Base-by-base conservation (phyloP, 805 yeast genomes). In the Torulaspora indica region DNA sequence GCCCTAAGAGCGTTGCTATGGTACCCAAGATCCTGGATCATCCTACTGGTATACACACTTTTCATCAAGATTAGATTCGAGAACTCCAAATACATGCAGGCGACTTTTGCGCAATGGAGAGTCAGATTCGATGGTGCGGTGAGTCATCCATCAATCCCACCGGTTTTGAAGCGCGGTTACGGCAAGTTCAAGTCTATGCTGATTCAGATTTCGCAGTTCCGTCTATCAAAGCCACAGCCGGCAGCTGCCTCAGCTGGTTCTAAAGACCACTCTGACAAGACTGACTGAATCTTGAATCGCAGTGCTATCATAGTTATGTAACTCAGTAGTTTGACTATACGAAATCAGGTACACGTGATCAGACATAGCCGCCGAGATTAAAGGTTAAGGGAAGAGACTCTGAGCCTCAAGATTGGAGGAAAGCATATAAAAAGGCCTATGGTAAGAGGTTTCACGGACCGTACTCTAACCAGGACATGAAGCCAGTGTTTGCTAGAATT, bases 31-130 rank as follows among this genome's bases (percentile, higher is more conserved):
- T 81, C 90, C 28, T 74, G 86, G 75, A 52, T 79, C 41, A 71
- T 78, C 2, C 69, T 84, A 25, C 56, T 77, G 28, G 58, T 73
- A 8, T 83, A 79, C 60, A 60, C 76, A 9, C 45, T 77, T 9
- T 90, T 90, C 69, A 72, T 88, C 66, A 85, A 85, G 65, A 64
- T 83, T 45, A 78, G 95, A 65, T 85, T 73, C 61, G 95, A 87
- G 60, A 80, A 79, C 53, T 83, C 93, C 3, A 70, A 78, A 24
- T 81, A 79, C 69, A 82, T 88, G 44, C 81, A 86, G 66, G 70
- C 76, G 50, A 80, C 79, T 25, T 71, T 87, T 60, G 79, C 83
- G 68, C 70, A 74, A 41, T 70, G 82, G 70, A 95, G 85, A 64
- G 81, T 84, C 38, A 72, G 82, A 53, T 53, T 77, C 39, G 85